Percentiles rank a stretch among this genome's conserved stretches.
Evolutionary conservation across 345 rosid species (phyloP).

Genomic region (Pelargonium nanum): DNA sequence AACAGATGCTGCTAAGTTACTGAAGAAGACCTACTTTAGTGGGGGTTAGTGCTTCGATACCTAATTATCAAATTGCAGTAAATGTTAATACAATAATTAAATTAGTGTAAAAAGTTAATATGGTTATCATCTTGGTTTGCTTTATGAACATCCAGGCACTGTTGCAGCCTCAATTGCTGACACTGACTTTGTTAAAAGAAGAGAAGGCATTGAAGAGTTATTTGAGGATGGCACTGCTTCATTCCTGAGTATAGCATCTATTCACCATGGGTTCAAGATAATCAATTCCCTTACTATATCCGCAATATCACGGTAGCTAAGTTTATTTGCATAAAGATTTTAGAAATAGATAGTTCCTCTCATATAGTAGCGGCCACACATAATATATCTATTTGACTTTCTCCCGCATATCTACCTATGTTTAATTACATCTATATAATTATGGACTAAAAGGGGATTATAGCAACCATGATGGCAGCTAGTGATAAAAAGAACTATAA

Average conservation of each 20-base stretch:
- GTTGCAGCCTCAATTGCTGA: conserved; percentile 93
- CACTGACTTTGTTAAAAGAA: conserved; percentile 82
- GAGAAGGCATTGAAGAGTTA: conserved; percentile 70
- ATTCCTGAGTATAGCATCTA: conserved; percentile 77
- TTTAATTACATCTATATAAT: too few species aligned
- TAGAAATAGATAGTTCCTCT: not conserved
- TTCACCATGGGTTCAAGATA: conserved; percentile 65
- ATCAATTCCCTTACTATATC: conserved; percentile 58
- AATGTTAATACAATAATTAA: not conserved
- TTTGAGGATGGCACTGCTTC: conserved; percentile 91
- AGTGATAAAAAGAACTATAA: too few species aligned
- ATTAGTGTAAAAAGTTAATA: not conserved
- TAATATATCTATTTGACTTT: too few species aligned
- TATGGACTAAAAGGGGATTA: too few species aligned
- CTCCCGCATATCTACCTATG: too few species aligned
- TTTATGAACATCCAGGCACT: conserved; percentile 47
- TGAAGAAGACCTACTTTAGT: conserved; percentile 79
- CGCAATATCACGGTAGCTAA: conserved; percentile 54
- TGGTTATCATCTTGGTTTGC: not conserved
- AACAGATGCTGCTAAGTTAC: conserved; percentile 77
- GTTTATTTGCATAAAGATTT: conserved; percentile 2
- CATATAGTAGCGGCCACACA: not conserved
- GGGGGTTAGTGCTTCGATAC: conserved; percentile 55
- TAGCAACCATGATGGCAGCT: too few species aligned
- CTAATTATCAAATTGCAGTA: not conserved